Base-by-base conservation (phyloP, 2,329 filamentous ascomycete genomes). In the Penicillium sp. region DNA sequence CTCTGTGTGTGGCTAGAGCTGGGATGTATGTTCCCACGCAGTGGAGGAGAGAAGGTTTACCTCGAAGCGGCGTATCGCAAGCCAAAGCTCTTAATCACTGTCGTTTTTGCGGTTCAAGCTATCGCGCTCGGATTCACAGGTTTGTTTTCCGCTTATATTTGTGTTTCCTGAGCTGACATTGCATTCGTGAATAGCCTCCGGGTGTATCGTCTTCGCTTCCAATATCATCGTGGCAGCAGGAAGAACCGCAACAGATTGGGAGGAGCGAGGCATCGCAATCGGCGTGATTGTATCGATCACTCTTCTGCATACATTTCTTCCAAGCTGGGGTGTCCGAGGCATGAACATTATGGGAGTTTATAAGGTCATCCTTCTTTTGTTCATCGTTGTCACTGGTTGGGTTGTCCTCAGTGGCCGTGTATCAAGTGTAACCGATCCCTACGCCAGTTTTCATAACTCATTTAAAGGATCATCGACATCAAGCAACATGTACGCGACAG, bases 201-300 rank as follows among this genome's bases (percentile, higher is more conserved):
- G 88, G 69, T 86, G 81, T 0, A 82, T 89, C 57, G 79, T 88
- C 36, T 88, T 89, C 58, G 85, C 85, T 54, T 84, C 87, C 65
- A 88, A 88, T 69, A 83, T 89, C 51, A 77, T 89, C 2, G 79
- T 85, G 63, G 86, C 85, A 8, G 82, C 85, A 10, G 73, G 83
- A 12, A 77, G 83, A 21, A 80, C 87, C 58, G 81, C 85, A 23
- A 79, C 74, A 45, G 76, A 84, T 21, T 88, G 85, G 85, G 87
- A 87, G 67, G 83, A 87, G 71, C 79, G 86, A 36, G 84, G 78
- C 41, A 74, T 88, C 16, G 86, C 84, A 29, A 71, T 89, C n/a
- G 84, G 81, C 10, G 86, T 85, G 65, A 81, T 88, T 63, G 87
- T 84, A 0, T 67, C 76, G 1, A 84, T 85, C 1, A 87, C 87